Percentiles rank a stretch among this genome's conserved stretches.
Evolutionary conservation across 805 yeast species (phyloP).

Genomic region (Helenozyma rhizophorensis): DNA sequence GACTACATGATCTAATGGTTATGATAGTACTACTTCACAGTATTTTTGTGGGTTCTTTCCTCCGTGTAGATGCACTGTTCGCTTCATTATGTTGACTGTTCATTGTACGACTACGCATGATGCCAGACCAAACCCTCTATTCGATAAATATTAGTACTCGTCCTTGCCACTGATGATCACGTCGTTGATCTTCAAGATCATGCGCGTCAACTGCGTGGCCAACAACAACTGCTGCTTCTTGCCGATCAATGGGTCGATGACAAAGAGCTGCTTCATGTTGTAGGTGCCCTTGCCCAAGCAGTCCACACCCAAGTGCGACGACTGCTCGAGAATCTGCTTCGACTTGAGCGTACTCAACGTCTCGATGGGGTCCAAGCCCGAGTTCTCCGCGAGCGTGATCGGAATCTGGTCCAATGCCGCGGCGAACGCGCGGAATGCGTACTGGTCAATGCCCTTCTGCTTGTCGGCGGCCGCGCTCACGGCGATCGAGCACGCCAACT

Average conservation of each 20-base stretch:
- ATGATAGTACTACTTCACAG: too few species aligned
- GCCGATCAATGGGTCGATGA: conserved; percentile 95
- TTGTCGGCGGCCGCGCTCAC: conserved; percentile 89
- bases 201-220: conserved; percentile 96
- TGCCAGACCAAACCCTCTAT: too few species aligned
- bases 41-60: too few species aligned
- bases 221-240: conserved; percentile 92
- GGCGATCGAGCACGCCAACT: conserved; percentile 86
- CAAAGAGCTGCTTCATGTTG: conserved; percentile 92
- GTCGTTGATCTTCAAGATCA: conserved; percentile 95
- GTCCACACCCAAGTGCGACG: conserved; percentile 82
- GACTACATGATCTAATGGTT: too few species aligned
- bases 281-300: conserved; percentile 84
- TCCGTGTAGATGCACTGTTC: background rate
- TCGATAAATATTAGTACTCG: conserved; percentile 44
- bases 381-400: conserved; percentile 93
- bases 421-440: conserved; percentile 94
- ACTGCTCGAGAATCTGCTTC: conserved; percentile 70
- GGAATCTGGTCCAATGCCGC: conserved; percentile 89
- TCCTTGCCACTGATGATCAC: conserved; percentile 89
- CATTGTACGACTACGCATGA: too few species aligned
- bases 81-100: too few species aligned
- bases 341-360: conserved; percentile 80
- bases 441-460: conserved; percentile 94
- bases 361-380: conserved; percentile 93